Conservation (phyloP, 768 basidiomycete genomes). For the Tricholoma hemisulphureum region DNA sequence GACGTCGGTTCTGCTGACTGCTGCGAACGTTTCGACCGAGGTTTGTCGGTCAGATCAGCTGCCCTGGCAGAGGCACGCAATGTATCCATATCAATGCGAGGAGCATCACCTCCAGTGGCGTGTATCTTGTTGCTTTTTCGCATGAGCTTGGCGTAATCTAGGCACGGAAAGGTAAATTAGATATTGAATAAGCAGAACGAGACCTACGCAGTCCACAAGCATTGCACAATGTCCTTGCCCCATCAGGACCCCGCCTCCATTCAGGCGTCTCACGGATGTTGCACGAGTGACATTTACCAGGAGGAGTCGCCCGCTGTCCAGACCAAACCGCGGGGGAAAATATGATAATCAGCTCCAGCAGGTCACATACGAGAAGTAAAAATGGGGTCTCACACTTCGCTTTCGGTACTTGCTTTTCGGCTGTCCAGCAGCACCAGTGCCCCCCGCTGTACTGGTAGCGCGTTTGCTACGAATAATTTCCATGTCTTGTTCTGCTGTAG, state of each 20-base stretch:
- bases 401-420: slow-evolving; percentile 83
- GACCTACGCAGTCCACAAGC: slow-evolving; percentile 81
- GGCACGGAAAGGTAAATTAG: not conserved
- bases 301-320: slow-evolving; percentile 75
- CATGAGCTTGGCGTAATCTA: slow-evolving; percentile 83
- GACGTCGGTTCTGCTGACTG: slow-evolving; percentile 30
- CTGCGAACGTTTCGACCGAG: slow-evolving; percentile 24
- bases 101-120: slow-evolving; percentile 51
- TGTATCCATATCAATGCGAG: slow-evolving; percentile 71
- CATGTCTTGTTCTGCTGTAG: slow-evolving; percentile 82
- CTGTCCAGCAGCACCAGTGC: slow-evolving; percentile 46
- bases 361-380: slow-evolving; percentile 2
- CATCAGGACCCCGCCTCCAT: slow-evolving; percentile 83
- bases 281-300: slow-evolving; percentile 85
- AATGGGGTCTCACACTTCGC: slow-evolving; percentile 64
- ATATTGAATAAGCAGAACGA: slow-evolving; percentile 1
- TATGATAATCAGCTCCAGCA: slow-evolving; percentile 16
- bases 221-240: slow-evolving; percentile 80
- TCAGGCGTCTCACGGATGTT: slow-evolving; percentile 88
- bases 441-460: slow-evolving; percentile 65
- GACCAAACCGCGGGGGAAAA: slow-evolving; percentile 31
- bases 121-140: slow-evolving; percentile 71
- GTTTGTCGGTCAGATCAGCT: slow-evolving; percentile 44
- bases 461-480: slow-evolving; percentile 80
- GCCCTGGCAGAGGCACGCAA: slow-evolving; percentile 71